phyloP scores from a whole-genome alignment of 768 basidiomycete genomes.

The Mycena chlorophos region DNA sequence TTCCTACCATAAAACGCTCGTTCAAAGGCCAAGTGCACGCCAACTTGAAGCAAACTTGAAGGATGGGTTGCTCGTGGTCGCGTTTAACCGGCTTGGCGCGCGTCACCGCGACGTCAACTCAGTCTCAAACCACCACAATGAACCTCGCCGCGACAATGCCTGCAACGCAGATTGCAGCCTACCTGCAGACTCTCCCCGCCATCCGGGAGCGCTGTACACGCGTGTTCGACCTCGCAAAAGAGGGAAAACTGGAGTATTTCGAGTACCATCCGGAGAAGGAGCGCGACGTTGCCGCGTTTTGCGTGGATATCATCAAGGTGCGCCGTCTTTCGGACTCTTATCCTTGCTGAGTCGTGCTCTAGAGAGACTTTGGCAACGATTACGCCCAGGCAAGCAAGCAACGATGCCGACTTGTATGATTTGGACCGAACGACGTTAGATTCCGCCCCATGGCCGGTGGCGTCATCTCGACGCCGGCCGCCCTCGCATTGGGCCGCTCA shows the following conservation, averaged over 20 bases:
- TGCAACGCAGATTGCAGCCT: constrained; percentile 49
- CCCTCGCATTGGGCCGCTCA: constrained; percentile 61
- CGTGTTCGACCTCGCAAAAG: constrained; percentile 76
- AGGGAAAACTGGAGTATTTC: constrained; percentile 81
- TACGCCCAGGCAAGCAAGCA: constrained; percentile 55
- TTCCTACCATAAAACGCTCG: no score
- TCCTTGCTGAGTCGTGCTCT: constrained; percentile 11
- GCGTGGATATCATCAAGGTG: constrained; percentile 76
- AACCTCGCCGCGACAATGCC: constrained; percentile 32
- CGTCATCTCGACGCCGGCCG: constrained; percentile 76
- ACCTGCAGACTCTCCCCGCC: constrained; percentile 84
- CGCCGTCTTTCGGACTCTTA: constrained; percentile 15
- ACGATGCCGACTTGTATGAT: background rate
- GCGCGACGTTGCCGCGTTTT: constrained; percentile 67
- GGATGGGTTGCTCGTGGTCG: background rate
- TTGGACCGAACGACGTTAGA: constrained; percentile 45
- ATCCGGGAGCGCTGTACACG: constrained; percentile 82
- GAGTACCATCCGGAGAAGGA: constrained; percentile 81
- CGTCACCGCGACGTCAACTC: background rate
- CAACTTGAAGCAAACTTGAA: no score
- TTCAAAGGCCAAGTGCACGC: no score
- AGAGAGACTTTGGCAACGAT: constrained; percentile 81
- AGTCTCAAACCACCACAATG: constrained; percentile 24
- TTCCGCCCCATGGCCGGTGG: constrained; percentile 89
- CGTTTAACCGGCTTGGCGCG: constrained; percentile 1